Conservation (phyloP, 352 stramenopile species). For the Chrysophaeum taylorii region DNA sequence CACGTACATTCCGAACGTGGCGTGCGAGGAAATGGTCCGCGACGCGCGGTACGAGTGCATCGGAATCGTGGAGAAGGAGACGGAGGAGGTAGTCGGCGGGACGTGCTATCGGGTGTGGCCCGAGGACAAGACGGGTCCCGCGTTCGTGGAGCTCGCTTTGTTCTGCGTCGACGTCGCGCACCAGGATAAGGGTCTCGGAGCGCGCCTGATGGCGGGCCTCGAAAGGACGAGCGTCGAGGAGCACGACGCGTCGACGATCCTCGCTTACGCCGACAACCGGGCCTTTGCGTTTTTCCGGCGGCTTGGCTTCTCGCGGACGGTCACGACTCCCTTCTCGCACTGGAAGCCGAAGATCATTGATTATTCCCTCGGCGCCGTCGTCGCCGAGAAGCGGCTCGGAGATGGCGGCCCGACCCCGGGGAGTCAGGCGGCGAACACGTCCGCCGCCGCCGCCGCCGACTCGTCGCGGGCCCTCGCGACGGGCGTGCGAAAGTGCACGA, state of each 20-base stretch:
- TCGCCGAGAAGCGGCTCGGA: neutral
- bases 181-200: neutral
- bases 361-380: neutral
- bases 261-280: neutral
- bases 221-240: too few relatives aligned
- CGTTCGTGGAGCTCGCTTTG: neutral
- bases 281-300: neutral
- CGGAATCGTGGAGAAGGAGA: neutral
- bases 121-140: neutral
- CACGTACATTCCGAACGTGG: neutral
- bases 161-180: neutral
- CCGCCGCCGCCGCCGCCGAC: neutral
- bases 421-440: too few relatives aligned
- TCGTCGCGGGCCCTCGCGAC: neutral
- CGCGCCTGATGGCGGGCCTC: neutral
- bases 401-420: too few relatives aligned
- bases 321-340: neutral
- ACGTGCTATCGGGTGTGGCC: slow-evolving; percentile 1
- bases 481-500: neutral
- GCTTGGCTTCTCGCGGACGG: neutral
- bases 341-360: neutral
- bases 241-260: neutral
- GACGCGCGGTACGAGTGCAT: neutral
- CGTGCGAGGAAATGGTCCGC: neutral
- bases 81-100: neutral